phyloP scores from a whole-genome alignment of 257 asterid genomes.

The Osmanthus fragrans region DNA sequence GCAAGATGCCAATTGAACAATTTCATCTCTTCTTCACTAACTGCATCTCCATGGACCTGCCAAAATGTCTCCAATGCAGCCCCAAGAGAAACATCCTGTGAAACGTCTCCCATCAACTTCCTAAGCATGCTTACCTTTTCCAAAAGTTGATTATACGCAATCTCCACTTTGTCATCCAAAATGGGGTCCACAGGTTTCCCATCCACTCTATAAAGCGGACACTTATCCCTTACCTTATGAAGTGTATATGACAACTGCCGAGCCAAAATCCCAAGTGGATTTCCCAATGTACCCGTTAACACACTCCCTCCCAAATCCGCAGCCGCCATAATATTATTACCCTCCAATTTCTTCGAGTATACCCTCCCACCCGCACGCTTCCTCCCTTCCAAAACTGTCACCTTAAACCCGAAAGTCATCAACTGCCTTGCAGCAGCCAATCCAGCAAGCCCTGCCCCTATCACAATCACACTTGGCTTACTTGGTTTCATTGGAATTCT shows the following conservation, averaged over 20 bases:
- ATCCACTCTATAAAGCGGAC: slow-evolving; percentile 70
- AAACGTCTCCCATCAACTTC: slow-evolving; percentile 81
- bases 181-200: slow-evolving; percentile 67
- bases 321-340: slow-evolving; percentile 57
- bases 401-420: slow-evolving; percentile 88
- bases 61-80: slow-evolving; percentile 88
- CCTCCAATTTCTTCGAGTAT: slow-evolving; percentile 66
- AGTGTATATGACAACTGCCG: slow-evolving; percentile 75
- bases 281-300: slow-evolving; percentile 86
- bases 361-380: slow-evolving; percentile 95
- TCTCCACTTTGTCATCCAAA: slow-evolving; percentile 71
- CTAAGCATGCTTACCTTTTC: slow-evolving; percentile 67
- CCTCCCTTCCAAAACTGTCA: slow-evolving; percentile 80
- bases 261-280: slow-evolving; percentile 91
- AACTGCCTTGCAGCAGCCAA: slow-evolving; percentile 97
- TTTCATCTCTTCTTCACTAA: slow-evolving; percentile 64
- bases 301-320: slow-evolving; percentile 97
- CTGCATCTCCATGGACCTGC: slow-evolving; percentile 46
- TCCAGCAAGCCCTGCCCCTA: slow-evolving; percentile 96
- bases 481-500: slow-evolving; percentile 50
- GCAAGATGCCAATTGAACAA: slow-evolving; percentile 96
- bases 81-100: slow-evolving; percentile 94
- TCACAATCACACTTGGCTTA: slow-evolving; percentile 60
- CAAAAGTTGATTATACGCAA: slow-evolving; percentile 62
- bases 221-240: slow-evolving; percentile 88